Conservation (phyloP, 768 basidiomycete genomes). For the Mycena pura region DNA sequence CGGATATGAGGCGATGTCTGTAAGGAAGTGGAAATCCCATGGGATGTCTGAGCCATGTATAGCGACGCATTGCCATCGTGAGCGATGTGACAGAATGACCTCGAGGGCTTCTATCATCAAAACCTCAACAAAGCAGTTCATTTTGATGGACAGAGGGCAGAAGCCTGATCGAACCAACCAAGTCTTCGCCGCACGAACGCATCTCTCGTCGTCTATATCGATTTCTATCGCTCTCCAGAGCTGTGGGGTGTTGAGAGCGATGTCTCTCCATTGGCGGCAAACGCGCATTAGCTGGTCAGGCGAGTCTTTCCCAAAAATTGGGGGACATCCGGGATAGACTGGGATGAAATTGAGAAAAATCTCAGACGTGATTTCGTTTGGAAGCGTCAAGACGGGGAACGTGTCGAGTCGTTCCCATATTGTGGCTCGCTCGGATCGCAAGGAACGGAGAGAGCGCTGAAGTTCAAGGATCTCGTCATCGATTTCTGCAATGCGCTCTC, state of each 20-base stretch:
- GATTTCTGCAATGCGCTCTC: not conserved
- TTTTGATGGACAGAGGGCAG: not conserved
- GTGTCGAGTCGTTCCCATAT: not conserved
- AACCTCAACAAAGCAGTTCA: not conserved
- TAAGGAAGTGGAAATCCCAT: not conserved
- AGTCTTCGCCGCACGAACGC: not conserved
- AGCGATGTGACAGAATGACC: not conserved
- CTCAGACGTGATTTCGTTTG: conserved; percentile 6
- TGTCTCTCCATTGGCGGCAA: not conserved
- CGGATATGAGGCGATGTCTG: too few species aligned
- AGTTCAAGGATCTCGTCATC: not conserved
- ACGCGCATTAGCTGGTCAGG: not conserved
- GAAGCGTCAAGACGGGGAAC: conserved; percentile 1
- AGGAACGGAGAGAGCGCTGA: not conserved
- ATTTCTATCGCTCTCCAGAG: conserved; percentile 7
- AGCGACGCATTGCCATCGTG: conserved; percentile 1
- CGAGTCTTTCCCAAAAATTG: not conserved
- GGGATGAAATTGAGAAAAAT: not conserved
- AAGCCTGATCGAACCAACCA: not conserved
- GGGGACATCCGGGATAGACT: not conserved
- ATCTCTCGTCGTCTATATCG: not conserved
- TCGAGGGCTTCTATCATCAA: not conserved
- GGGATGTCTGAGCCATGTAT: not conserved
- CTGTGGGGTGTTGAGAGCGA: not conserved
- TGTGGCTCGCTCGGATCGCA: not conserved